These are phyloP conservation scores for Cladobotryum mycophilum DNA, from an alignment of 2,329 filamentous ascomycete genomes.

Conservation along the genomic window DNA sequence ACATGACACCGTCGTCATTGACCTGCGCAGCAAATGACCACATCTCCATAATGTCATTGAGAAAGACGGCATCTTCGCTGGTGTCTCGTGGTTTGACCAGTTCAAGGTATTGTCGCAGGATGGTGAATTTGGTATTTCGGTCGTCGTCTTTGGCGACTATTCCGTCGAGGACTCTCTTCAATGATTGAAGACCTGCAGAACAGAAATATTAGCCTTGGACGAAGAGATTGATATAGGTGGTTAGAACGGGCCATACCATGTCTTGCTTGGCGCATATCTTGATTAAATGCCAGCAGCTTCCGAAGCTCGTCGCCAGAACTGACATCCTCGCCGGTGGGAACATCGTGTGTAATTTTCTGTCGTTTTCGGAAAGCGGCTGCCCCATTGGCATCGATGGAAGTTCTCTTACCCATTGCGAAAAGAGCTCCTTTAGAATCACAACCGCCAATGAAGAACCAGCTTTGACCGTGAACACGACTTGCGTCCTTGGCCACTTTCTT, in stretches of 20 bases:
- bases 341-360: slow-evolving; percentile 50
- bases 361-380: slow-evolving; percentile 43
- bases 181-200: slow-evolving; percentile 54
- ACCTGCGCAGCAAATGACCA: slow-evolving; percentile 79
- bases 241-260: slow-evolving; percentile 44
- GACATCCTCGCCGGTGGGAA: slow-evolving; percentile 55
- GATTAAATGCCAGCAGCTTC: slow-evolving; percentile 62
- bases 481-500: background rate
- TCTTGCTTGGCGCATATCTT: slow-evolving; percentile 60
- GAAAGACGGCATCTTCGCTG: slow-evolving; percentile 50
- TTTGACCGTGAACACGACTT: background rate
- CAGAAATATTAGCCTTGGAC: background rate
- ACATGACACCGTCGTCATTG: slow-evolving; percentile 75
- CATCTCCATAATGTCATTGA: slow-evolving; percentile 76
- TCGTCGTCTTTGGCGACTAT: slow-evolving; percentile 46
- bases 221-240: too few species aligned
- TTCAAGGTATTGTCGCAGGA: slow-evolving; percentile 65
- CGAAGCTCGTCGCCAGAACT: slow-evolving; percentile 60
- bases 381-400: slow-evolving; percentile 33
- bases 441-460: slow-evolving; percentile 9
- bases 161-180: slow-evolving; percentile 66
- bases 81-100: slow-evolving; percentile 42
- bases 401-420: slow-evolving; percentile 40
- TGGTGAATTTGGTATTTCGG: slow-evolving; percentile 39
- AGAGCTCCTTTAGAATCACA: slow-evolving; percentile 7